Evolutionary conservation across 1,284 basidiomycete genomes (phyloP).

Genomic region (Athelia psychrophila): DNA sequence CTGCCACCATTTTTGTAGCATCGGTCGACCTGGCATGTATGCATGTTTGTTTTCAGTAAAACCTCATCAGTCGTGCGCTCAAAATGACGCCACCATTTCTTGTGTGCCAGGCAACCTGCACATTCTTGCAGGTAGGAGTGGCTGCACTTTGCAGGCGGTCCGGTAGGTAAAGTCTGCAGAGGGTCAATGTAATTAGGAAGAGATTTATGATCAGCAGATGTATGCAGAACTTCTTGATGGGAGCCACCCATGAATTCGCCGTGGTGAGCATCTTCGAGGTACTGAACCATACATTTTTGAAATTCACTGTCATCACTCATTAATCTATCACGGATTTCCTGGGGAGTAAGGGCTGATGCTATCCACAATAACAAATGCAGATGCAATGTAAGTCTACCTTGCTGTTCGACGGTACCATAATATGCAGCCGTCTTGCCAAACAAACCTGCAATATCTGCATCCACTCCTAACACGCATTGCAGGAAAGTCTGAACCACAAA

Average conservation of each 20-base stretch:
- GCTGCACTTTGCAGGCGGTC: not conserved
- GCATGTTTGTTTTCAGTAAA: conserved; percentile 7
- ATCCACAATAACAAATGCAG: conserved; percentile 30
- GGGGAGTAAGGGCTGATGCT: conserved; percentile 17
- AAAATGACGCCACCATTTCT: not conserved
- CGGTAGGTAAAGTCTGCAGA: conserved; percentile 1
- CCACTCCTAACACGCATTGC: conserved; percentile 17
- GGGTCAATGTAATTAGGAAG: not conserved
- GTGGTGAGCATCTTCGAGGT: conserved; percentile 12
- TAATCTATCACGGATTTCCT: conserved; percentile 21
- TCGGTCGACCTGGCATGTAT: conserved; percentile 5
- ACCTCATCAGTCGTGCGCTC: not conserved
- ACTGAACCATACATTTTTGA: conserved; percentile 10
- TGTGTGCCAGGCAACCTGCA: too few species aligned
- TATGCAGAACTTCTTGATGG: conserved; percentile 2
- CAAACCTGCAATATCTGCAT: conserved; percentile 10
- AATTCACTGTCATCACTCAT: conserved; percentile 14
- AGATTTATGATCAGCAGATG: not conserved
- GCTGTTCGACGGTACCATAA: conserved; percentile 35
- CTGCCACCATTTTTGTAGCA: conserved; percentile 13
- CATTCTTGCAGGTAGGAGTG: too few species aligned
- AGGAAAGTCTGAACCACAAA: conserved; percentile 21
- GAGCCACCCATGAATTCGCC: conserved; percentile 10
- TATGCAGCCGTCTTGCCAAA: conserved; percentile 25
- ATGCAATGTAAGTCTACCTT: conserved; percentile 30